Conservation (phyloP, 1,284 basidiomycete species). For the Chondrostereum purpureum region DNA sequence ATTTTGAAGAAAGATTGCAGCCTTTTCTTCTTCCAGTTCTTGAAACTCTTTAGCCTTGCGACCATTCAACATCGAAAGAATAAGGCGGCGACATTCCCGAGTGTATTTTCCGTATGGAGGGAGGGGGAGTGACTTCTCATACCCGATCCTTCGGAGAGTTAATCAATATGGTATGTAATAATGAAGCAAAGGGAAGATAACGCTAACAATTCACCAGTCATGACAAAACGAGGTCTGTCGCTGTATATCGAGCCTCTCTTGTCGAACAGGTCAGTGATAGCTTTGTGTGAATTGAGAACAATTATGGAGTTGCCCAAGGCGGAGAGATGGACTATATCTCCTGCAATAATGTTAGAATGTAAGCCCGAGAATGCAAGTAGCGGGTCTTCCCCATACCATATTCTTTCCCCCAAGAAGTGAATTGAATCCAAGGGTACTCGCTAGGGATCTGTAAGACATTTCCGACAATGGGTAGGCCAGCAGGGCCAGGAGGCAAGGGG, state of each 20-base stretch:
- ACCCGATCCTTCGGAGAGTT: not conserved
- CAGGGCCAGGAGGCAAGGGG: too few relatives aligned
- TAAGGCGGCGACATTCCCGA: conserved; percentile 5
- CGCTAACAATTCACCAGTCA: not conserved
- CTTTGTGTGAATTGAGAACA: conserved; percentile 9
- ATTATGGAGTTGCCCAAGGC: conserved; percentile 8
- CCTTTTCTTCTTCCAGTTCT: conserved; percentile 45
- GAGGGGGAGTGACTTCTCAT: not conserved
- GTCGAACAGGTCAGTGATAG: conserved; percentile 9
- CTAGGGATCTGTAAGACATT: too few relatives aligned
- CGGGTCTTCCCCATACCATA: too few relatives aligned
- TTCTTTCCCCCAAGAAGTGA: too few relatives aligned
- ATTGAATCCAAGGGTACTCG: too few relatives aligned
- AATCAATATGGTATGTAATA: too few relatives aligned
- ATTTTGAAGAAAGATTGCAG: conserved; percentile 47
- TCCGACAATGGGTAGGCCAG: too few relatives aligned
- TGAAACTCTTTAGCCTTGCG: conserved; percentile 30
- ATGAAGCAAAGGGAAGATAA: too few relatives aligned
- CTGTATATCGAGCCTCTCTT: conserved; percentile 9
- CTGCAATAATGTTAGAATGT: too few relatives aligned
- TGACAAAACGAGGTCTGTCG: conserved; percentile 2
- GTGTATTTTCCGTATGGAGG: not conserved
- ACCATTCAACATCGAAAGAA: conserved; percentile 13
- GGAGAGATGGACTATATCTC: conserved; percentile 7
- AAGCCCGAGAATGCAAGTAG: too few relatives aligned